Conservation (phyloP, 2,329 filamentous ascomycete genomes). For the Alternaria sp. region DNA sequence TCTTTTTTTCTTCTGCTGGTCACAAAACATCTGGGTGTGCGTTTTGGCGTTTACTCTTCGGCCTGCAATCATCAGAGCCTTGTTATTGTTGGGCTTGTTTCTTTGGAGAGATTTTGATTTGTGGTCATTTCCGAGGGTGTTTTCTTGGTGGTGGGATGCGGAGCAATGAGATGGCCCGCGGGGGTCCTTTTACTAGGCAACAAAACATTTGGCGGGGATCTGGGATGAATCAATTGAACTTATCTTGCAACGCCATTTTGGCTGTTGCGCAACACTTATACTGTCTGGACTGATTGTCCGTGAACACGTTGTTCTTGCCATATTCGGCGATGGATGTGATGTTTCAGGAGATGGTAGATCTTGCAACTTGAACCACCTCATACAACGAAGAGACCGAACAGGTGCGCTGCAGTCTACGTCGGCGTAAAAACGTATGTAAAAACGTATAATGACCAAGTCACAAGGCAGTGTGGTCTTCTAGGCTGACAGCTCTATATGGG, state of each 20-base stretch:
- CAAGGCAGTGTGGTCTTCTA: no score
- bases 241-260: not conserved
- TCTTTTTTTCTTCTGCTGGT: not conserved
- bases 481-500: no score
- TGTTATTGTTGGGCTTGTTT: not conserved
- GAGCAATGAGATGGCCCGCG: not conserved
- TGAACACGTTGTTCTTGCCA: rapidly evolving
- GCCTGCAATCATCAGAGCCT: not conserved
- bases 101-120: not conserved
- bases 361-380: no score
- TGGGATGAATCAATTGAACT: not conserved
- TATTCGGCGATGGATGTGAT: not conserved
- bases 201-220: not conserved
- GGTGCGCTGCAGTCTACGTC: no score
- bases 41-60: not conserved
- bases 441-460: no score
- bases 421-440: no score
- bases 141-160: not conserved
- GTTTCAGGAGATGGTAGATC: not conserved
- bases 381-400: no score
- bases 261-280: not conserved
- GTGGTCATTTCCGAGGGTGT: not conserved
- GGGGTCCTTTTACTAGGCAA: not conserved
- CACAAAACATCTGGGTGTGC: not conserved
- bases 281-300: not conserved